phyloP scores from a whole-genome alignment of 441 rosid genomes.

The Brassica balearica region DNA sequence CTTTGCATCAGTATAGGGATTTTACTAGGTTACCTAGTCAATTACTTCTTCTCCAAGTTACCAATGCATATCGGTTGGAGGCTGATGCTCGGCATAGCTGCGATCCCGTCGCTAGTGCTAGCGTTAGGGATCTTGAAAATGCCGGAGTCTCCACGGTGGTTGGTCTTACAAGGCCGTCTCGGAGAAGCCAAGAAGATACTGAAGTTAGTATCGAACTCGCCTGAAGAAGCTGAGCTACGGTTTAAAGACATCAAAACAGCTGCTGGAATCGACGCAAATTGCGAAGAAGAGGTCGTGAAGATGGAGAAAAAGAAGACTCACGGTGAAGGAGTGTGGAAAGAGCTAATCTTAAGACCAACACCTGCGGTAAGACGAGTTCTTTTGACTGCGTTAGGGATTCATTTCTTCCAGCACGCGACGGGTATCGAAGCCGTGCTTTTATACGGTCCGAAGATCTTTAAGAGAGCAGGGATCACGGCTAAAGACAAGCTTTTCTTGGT shows the following conservation, averaged over 20 bases:
- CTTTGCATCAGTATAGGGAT: constrained; percentile 74
- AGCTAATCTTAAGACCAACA: constrained; percentile 60
- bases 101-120: constrained; percentile 65
- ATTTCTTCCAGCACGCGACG: constrained; percentile 83
- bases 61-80: constrained; percentile 81
- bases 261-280: constrained; percentile 60
- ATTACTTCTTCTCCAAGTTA: constrained; percentile 61
- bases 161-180: constrained; percentile 71
- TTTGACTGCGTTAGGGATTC: constrained; percentile 69
- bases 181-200: constrained; percentile 60
- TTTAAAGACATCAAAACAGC: constrained; percentile 64
- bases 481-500: constrained; percentile 68
- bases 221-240: constrained; percentile 67
- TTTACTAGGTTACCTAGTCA: constrained; percentile 69
- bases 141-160: constrained; percentile 94
- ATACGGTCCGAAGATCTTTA: constrained; percentile 76
- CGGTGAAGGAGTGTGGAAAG: constrained; percentile 82
- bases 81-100: constrained; percentile 84
- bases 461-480: constrained; percentile 58
- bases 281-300: constrained; percentile 46
- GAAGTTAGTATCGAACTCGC: constrained; percentile 49
- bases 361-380: constrained; percentile 70
- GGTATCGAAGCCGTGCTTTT: constrained; percentile 78
- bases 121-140: constrained; percentile 63
- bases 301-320: constrained; percentile 38